Percentiles rank a stretch among this genome's conserved stretches.
Evolutionary conservation across 2,329 filamentous ascomycete genomes (phyloP).

Genomic region (Herpotrichia juniperi): DNA sequence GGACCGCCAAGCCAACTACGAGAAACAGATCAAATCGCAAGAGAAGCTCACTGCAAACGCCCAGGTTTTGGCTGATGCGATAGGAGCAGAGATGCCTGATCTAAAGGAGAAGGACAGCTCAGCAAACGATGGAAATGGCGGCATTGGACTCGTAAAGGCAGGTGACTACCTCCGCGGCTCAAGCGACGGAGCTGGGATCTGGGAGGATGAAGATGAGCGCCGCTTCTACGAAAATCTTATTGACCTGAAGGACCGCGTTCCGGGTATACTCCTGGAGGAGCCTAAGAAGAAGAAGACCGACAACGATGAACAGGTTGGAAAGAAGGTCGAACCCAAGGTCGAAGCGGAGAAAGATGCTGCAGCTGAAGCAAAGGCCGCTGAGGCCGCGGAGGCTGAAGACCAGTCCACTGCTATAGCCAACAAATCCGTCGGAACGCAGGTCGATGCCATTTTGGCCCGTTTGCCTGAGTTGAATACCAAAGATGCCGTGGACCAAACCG

Average conservation of each 20-base stretch:
- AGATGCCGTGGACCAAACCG: conserved; percentile 87
- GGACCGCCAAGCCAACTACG: conserved; percentile 93
- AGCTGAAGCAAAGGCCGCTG: conserved; percentile 51
- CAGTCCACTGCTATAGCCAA: conserved; percentile 94
- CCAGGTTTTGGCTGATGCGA: conserved; percentile 85
- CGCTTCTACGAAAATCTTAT: conserved; percentile 98
- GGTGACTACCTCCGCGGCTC: conserved; percentile 91
- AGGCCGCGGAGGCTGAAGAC: conserved; percentile 68
- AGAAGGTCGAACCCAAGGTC: conserved; percentile 64
- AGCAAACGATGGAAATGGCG: conserved; percentile 69
- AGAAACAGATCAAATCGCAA: conserved; percentile 89
- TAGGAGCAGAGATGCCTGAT: conserved; percentile 93
- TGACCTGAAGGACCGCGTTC: conserved; percentile 94
- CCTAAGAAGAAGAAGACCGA: conserved; percentile 92
- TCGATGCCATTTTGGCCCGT: conserved; percentile 84
- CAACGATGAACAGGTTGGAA: conserved; percentile 79
- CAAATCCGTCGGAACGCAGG: conserved; percentile 96
- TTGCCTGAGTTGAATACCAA: conserved; percentile 93
- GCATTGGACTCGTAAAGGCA: conserved; percentile 91
- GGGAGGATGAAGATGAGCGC: conserved; percentile 97
- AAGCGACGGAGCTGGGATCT: conserved; percentile 90
- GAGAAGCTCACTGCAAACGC: conserved; percentile 90
- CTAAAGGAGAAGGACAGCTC: conserved; percentile 81
- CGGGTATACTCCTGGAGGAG: conserved; percentile 90
- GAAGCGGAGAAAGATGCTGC: conserved; percentile 49